Percentiles rank a stretch among this genome's conserved stretches.
Evolutionary conservation across 2,329 filamentous ascomycete genomes (phyloP).

Genomic region (Pyrenochaeta sp.): DNA sequence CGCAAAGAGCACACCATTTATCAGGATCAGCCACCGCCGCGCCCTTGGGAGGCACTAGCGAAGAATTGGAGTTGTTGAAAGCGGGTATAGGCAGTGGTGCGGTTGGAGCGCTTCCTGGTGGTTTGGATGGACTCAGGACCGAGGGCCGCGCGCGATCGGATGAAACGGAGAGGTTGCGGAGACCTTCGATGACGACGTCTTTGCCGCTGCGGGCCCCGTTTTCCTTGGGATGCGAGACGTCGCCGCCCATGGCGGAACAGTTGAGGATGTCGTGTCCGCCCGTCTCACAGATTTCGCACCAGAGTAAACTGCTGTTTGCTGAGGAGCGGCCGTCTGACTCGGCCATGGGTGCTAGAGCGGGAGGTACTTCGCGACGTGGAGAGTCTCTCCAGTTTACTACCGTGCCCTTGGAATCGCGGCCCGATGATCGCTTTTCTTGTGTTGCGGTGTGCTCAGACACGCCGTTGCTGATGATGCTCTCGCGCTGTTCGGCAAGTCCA

Average conservation of each 20-base stretch:
- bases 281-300: constrained; percentile 96
- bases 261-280: constrained; percentile 92
- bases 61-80: constrained; percentile 36
- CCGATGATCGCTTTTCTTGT: constrained; percentile 63
- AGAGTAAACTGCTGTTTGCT: constrained; percentile 76
- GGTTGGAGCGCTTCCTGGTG: constrained; percentile 46
- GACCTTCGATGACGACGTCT: constrained; percentile 43
- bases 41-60: constrained; percentile 46
- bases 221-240: constrained; percentile 48
- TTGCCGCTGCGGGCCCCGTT: constrained; percentile 34
- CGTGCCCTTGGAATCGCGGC: constrained; percentile 72
- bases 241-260: constrained; percentile 84
- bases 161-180: constrained; percentile 45
- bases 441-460: constrained; percentile 58
- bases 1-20: constrained; percentile 97
- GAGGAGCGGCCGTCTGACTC: constrained; percentile 68
- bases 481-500: constrained; percentile 56
- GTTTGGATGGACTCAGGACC: constrained; percentile 41
- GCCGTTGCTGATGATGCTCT: constrained; percentile 63
- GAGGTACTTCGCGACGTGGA: constrained; percentile 48
- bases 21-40: constrained; percentile 66
- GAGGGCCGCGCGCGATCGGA: constrained; percentile 40
- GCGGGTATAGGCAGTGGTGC: constrained; percentile 46
- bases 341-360: constrained; percentile 69
- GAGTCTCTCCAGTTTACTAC: constrained; percentile 64